phyloP scores from a whole-genome alignment of 176 grass and related monocot species.

The Hsuehochloa calcarea region DNA sequence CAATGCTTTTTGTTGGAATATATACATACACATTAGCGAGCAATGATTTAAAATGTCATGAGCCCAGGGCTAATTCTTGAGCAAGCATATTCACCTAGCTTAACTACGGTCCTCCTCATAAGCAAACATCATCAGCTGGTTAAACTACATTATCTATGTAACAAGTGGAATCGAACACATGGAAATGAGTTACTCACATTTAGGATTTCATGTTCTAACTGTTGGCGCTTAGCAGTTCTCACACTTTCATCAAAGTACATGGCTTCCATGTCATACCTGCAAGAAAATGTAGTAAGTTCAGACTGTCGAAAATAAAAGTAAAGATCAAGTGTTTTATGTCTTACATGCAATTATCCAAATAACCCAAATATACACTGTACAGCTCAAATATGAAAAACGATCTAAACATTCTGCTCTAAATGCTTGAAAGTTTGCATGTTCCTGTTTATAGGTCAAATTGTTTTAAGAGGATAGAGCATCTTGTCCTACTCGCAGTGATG shows the following conservation, averaged over 20 bases:
- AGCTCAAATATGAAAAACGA: neutral
- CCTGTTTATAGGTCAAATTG: neutral
- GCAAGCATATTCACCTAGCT: neutral
- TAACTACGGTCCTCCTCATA: neutral
- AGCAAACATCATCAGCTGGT: neutral
- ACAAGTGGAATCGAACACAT: neutral
- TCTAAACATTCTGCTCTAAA: neutral
- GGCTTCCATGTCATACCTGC: constrained; percentile 83
- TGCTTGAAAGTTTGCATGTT: neutral
- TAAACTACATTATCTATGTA: neutral
- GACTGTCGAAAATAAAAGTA: neutral
- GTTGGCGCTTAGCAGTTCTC: constrained; percentile 62
- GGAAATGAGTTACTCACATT: constrained; percentile 58
- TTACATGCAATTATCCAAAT: neutral
- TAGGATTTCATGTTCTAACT: constrained; percentile 68
- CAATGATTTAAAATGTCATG: constrained; percentile 1
- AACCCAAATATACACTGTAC: neutral
- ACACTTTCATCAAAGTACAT: constrained; percentile 92
- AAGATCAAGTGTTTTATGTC: neutral
- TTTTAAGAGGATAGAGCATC: neutral
- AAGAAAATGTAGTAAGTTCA: constrained; percentile 21
- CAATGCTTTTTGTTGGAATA: neutral
- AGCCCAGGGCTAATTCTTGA: neutral
- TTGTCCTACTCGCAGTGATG: neutral
- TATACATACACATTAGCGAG: neutral